Conservation (phyloP, 305 asterid species). For the Solanum hybrid region DNA sequence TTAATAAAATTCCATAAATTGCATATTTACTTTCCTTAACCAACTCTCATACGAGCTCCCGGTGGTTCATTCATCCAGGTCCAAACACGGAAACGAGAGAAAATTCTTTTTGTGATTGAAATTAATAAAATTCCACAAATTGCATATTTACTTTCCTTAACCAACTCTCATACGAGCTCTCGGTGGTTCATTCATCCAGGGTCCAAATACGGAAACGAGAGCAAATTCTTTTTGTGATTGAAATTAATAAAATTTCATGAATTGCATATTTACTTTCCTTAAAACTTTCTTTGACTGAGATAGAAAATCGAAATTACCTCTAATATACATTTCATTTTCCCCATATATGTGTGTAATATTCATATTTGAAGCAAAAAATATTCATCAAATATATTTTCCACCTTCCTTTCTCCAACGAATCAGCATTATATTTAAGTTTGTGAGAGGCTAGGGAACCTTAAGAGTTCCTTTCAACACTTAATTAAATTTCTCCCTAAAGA, state of each 20-base stretch:
- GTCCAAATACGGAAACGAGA: background rate
- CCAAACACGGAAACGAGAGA: background rate
- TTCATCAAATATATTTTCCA: background rate
- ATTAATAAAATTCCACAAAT: background rate
- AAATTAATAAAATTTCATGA: background rate
- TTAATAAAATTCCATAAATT: too few relatives aligned
- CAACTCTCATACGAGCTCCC: background rate
- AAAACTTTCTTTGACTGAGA: conserved; percentile 7
- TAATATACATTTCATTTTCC: background rate
- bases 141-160: background rate
- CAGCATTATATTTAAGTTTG: background rate
- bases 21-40: too few relatives aligned
- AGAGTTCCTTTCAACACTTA: conserved; percentile 1
- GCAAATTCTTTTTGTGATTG: background rate
- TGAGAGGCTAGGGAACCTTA: background rate
- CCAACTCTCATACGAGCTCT: too few relatives aligned
- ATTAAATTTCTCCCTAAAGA: background rate
- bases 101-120: background rate
- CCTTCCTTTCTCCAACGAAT: conserved; percentile 7
- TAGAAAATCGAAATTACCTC: conserved; percentile 7
- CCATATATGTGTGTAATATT: conserved; percentile 3
- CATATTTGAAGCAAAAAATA: background rate
- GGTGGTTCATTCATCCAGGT: background rate
- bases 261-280: conserved; percentile 9
- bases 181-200: background rate